Evolutionary conservation across 2,329 filamentous ascomycete genomes (phyloP).

Genomic region (Ascocoryne sarcoides): DNA sequence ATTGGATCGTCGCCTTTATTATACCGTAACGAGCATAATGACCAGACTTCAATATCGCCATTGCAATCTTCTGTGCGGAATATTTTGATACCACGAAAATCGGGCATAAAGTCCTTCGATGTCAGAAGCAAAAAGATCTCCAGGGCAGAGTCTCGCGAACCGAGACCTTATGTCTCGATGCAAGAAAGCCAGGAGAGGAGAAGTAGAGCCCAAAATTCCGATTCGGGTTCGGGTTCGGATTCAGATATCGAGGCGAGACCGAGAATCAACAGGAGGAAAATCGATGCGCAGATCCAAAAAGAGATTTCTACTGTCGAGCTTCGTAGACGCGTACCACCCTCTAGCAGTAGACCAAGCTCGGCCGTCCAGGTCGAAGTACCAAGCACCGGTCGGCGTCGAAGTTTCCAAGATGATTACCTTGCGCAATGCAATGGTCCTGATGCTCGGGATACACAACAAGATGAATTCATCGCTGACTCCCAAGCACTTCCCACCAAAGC

Average conservation of each 20-base stretch:
- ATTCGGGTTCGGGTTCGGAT: conserved; percentile 13
- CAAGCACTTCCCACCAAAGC: conserved; percentile 16
- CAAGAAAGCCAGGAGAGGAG: conserved; percentile 25
- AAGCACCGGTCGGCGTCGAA: conserved; percentile 19
- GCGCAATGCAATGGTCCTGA: conserved; percentile 21
- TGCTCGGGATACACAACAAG: conserved; percentile 17
- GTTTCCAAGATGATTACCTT: conserved; percentile 21
- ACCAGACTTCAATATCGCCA: conserved; percentile 6
- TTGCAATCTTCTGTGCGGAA: conserved; percentile 12
- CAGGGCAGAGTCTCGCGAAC: conserved; percentile 9
- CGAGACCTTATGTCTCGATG: conserved; percentile 21
- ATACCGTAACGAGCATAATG: conserved; percentile 3
- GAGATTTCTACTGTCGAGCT: conserved; percentile 13
- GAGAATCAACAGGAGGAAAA: conserved; percentile 1
- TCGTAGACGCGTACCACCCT: conserved; percentile 1
- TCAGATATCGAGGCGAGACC: conserved; percentile 18
- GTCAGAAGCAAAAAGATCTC: conserved; percentile 1
- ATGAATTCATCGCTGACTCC: conserved; percentile 24
- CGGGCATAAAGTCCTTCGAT: conserved; percentile 15
- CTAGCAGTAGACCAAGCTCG: conserved; percentile 6
- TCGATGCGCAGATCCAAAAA: conserved; percentile 11
- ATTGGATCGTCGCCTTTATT: conserved; percentile 18
- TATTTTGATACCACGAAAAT: conserved; percentile 1
- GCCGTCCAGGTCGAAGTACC: conserved; percentile 8
- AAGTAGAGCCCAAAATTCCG: conserved; percentile 3